Evolutionary conservation across 139 green algal genomes (phyloP), one percentile per base, ranked within the genome.

Genomic region (Closterium sp.): DNA sequence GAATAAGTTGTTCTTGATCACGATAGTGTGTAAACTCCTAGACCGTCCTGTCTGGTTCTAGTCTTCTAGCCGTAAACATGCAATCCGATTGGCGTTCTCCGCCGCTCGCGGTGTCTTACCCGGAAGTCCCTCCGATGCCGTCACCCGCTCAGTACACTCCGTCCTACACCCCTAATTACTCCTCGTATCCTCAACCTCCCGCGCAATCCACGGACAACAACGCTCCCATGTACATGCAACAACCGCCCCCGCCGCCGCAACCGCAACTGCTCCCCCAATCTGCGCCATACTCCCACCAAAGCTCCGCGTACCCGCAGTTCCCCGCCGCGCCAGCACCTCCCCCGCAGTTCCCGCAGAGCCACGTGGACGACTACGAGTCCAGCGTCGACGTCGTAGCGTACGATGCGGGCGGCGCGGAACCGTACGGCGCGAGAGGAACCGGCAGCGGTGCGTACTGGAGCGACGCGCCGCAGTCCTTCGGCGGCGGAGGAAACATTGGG

Each of bases 361-460:
- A 76, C 55, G 55, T 76, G 83, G 83, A 86, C 83, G 83, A 86
- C 83, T 33, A 32, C 30, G 83, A 32, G n/a, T 31, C 30, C 83
- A 4, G 30, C 86, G 86, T 31, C n/a, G 86, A 76, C 36, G 86
- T 89, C 21, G 31, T 89, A 76, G 30, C 86, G 28, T 89, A 89
- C 36, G 83, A 86, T 86, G 35, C 28, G 30, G 86, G 86, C 86
- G 86, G 31, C 86, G n/a, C 86, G n/a, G 86, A 89, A 33, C 86
- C 86, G 86, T 89, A 89, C 36, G 86, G 86, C n/a, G 86, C 86
- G 86, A 32, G 86, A 31, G 86, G 86, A 31, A 89, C 86, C n/a
- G 86, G 86, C 30, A 84, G n/a, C 25, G 86, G 35, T 19, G n/a
- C 35, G 28, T 89, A 89, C 30, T 89, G 86, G 86, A 85, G 86